A percentile compares a stretch with the other conserved stretches of the same genome.
These are phyloP conservation scores for Ceratocystis colombiana DNA, from an alignment of 2,329 filamentous ascomycete genomes.

Conservation along the genomic window DNA sequence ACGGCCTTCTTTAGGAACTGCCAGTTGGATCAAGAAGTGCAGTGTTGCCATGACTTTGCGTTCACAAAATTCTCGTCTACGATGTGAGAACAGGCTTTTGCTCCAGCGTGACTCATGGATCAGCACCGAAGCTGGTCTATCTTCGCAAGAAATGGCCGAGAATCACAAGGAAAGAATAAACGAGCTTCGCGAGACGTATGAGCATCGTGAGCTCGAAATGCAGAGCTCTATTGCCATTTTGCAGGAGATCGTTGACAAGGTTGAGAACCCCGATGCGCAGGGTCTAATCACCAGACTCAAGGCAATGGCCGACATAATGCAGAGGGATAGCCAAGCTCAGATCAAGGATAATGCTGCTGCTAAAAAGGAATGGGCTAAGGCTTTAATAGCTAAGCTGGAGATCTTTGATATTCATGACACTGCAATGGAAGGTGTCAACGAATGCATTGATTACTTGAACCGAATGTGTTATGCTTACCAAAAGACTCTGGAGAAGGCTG, in stretches of 20 bases:
- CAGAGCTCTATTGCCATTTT: background rate
- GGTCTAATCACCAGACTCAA: background rate
- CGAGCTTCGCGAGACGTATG: background rate
- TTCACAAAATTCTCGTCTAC: background rate
- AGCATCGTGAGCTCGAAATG: constrained; percentile 4
- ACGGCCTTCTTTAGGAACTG: background rate
- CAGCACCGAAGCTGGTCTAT: background rate
- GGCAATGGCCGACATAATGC: background rate
- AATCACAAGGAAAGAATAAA: constrained; percentile 5
- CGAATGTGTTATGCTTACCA: background rate
- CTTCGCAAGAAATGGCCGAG: background rate
- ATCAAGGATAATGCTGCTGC: background rate
- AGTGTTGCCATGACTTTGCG: background rate
- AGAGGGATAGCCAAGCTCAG: background rate
- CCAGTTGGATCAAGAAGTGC: background rate
- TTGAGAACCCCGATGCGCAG: background rate
- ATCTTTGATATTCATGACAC: background rate
- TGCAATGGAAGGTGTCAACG: background rate
- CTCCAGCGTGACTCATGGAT: constrained; percentile 5
- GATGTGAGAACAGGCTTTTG: background rate
- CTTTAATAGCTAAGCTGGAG: constrained; percentile 2
- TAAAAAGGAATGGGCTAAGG: background rate
- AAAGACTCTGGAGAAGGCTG: background rate
- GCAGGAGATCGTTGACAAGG: constrained; percentile 2
- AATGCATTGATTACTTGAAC: background rate